Percentiles rank a stretch among this genome's conserved stretches.
phyloP scores from a whole-genome alignment of 2,329 filamentous ascomycete species.

The Diplocarpon rosae region DNA sequence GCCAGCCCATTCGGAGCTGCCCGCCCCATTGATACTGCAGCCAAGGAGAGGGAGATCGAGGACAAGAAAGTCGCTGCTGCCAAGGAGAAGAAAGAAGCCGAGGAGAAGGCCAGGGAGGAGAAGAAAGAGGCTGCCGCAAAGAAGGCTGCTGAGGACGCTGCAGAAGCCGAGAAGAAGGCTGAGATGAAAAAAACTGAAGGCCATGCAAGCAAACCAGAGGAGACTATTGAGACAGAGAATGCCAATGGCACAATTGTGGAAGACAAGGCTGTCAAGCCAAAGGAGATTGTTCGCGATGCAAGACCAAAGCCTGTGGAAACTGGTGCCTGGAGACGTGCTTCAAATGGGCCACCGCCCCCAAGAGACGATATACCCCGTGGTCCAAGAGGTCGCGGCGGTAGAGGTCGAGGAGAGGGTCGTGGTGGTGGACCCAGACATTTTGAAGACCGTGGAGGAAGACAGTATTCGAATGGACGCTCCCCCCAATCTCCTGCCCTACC shows the following conservation, averaged over 20 bases:
- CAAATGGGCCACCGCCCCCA: constrained; percentile 31
- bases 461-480: constrained; percentile 33
- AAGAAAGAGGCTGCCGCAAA: constrained; percentile 42
- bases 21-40: constrained; percentile 83
- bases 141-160: constrained; percentile 29
- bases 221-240: constrained; percentile 27
- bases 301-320: constrained; percentile 47
- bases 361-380: constrained; percentile 33
- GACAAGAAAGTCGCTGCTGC: constrained; percentile 68
- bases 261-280: constrained; percentile 38
- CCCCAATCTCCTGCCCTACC: constrained; percentile 32
- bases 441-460: constrained; percentile 20
- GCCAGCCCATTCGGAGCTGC: constrained; percentile 90
- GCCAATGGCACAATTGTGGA: constrained; percentile 32
- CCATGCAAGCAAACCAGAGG: constrained; percentile 23
- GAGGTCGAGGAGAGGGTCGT: constrained; percentile 29
- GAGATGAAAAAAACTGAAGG: constrained; percentile 22
- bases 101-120: constrained; percentile 45
- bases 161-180: constrained; percentile 24
- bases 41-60: constrained; percentile 80
- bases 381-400: constrained; percentile 32
- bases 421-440: constrained; percentile 20
- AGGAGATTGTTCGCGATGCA: constrained; percentile 33
- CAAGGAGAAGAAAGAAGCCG: constrained; percentile 69
- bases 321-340: constrained; percentile 48